phyloP scores from a whole-genome alignment of 108 stramenopile genomes.

The Bacterosira constricta region DNA sequence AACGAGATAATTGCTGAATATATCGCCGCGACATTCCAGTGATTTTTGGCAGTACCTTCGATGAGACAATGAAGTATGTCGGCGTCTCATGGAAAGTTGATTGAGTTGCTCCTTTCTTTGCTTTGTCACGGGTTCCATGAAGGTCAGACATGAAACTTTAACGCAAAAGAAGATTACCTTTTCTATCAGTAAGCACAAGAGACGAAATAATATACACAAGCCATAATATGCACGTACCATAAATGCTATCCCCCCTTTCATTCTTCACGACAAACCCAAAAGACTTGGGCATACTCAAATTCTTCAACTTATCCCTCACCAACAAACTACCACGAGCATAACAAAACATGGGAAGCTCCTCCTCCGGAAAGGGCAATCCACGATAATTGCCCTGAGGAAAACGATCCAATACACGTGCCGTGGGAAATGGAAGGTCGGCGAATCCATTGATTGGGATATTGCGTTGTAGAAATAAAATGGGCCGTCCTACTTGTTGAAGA shows the following conservation, averaged over 20 bases:
- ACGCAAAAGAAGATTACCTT: too few species aligned
- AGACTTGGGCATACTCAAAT: slow-evolving; percentile 70
- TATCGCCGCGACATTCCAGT: slow-evolving; percentile 2
- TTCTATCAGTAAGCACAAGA: too few species aligned
- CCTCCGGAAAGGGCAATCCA: slow-evolving; percentile 82
- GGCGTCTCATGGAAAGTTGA: slow-evolving; percentile 57
- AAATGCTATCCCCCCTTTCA: slow-evolving; percentile 80
- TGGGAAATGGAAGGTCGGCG: slow-evolving; percentile 73
- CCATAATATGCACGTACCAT: slow-evolving; percentile 36
- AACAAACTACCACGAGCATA: slow-evolving; percentile 78
- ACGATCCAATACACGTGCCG: slow-evolving; percentile 74
- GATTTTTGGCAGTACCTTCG: slow-evolving; percentile 53
- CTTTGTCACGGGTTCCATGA: slow-evolving; percentile 79
- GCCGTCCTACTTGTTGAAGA: slow-evolving; percentile 15
- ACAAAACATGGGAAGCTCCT: slow-evolving; percentile 90
- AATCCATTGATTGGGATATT: slow-evolving; percentile 81
- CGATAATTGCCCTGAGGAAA: slow-evolving; percentile 87
- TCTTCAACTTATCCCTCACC: slow-evolving; percentile 63
- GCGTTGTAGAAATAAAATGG: slow-evolving; percentile 51
- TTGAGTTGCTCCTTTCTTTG: slow-evolving; percentile 58
- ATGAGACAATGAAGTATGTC: slow-evolving; percentile 70
- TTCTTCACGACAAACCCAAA: slow-evolving; percentile 93
- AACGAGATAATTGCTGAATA: slow-evolving; percentile 44
- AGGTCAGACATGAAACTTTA: slow-evolving; percentile 81
- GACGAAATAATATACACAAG: neutral